Conservation (phyloP, 805 yeast genomes). For the Wickerhamiella vanderwaltii region DNA sequence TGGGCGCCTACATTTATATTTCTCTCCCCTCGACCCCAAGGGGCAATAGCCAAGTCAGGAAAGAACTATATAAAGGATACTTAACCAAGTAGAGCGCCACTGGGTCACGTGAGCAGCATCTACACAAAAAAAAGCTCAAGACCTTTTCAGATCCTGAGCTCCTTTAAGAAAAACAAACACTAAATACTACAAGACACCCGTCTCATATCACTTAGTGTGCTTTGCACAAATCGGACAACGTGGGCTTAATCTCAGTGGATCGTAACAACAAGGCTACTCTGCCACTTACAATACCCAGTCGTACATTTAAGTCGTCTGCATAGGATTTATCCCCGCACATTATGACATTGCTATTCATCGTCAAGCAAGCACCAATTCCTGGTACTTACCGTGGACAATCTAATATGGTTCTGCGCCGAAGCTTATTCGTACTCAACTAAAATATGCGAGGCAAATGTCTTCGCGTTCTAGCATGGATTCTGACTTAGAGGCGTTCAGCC, state of each 20-base stretch:
- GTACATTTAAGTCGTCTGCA: conserved; percentile 37
- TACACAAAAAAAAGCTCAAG: too few species aligned
- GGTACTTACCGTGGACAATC: conserved; percentile 31
- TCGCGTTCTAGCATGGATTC: conserved; percentile 43
- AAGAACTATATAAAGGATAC: too few species aligned
- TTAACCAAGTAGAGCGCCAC: too few species aligned
- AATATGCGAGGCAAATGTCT: conserved; percentile 33
- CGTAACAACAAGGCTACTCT: conserved; percentile 45
- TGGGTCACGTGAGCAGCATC: too few species aligned
- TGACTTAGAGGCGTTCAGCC: conserved; percentile 23
- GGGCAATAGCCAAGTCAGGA: too few species aligned
- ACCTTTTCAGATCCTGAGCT: too few species aligned
- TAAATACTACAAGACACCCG: neutral
- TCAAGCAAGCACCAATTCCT: conserved; percentile 32
- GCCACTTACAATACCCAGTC: conserved; percentile 39
- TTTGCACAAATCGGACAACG: conserved; percentile 29
- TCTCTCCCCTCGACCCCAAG: too few species aligned
- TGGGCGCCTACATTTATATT: too few species aligned
- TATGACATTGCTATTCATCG: conserved; percentile 34
- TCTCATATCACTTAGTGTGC: too few species aligned
- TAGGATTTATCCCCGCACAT: conserved; percentile 38
- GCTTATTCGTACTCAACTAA: conserved; percentile 34
- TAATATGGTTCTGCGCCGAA: conserved; percentile 35
- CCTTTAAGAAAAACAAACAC: too few species aligned
- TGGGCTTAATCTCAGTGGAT: conserved; percentile 40